Evolutionary conservation across 2,329 filamentous ascomycete genomes (phyloP), one percentile per base, ranked within the genome.

Genomic region (Botrytis porri): DNA sequence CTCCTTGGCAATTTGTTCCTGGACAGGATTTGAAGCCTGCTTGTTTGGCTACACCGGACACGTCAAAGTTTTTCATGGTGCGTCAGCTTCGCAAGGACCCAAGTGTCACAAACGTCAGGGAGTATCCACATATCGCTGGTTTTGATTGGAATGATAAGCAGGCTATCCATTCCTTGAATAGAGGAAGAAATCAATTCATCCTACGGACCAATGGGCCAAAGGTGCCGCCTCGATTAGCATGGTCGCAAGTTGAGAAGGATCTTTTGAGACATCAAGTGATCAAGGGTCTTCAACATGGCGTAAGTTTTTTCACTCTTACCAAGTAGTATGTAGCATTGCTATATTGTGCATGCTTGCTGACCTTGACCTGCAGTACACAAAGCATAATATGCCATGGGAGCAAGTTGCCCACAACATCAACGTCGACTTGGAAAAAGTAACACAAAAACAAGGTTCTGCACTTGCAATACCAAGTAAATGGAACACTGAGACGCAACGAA

Each of bases 21-120:
- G 75, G 75, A 59, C 62, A 69, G 7, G 57, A 73, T 35, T 59
- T 75, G 0, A 25, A 51, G 1, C 25, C 59, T 4, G 61, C 69
- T 25, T 29, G 62, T n/a, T 22, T 69, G 14, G 65, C 54, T 18
- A n/a, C 25, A 2, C 74, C 74, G 2, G 73, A 73, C 18, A 48
- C 71, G 10, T 74, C 74, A 4, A 75, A 75, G 37, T 74, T 73
- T n/a, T 76, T 75, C 41, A 35, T 76, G 51, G 25, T 74, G 6
- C 72, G 74, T 10, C 48, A 72, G 22, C 43, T 60, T 37, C 62
- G 14, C 16, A 8, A 51, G 1, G 22, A 75, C 29, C 64, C 71
- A 9, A 25, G 16, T 16, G 65, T 57, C 12, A 66, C 63, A 18
- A 54, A 73, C 8, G 18, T 74, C 18, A 65, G 71, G 35, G 66